Evolutionary conservation across 179 eudicot species (phyloP).

Genomic region (Vitellaria paradoxa): DNA sequence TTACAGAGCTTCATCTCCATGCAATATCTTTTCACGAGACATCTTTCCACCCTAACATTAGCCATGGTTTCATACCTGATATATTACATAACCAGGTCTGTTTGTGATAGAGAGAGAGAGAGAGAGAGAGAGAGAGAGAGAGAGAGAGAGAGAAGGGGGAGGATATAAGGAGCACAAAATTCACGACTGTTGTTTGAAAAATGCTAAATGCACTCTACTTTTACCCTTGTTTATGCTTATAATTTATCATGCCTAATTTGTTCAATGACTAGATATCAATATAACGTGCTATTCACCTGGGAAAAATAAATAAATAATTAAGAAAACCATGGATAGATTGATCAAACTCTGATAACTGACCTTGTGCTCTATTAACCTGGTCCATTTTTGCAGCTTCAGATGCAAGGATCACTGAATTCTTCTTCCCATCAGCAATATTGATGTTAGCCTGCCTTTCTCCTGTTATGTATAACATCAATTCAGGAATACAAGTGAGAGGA

Average conservation of each 20-base stretch:
- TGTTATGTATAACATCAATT: conserved; percentile 24
- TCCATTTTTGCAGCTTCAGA: conserved; percentile 87
- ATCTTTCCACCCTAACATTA: background rate
- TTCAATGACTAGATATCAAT: background rate
- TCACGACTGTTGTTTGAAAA: too few species aligned
- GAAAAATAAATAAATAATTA: background rate
- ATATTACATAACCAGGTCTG: background rate
- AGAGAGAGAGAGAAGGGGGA: too few species aligned
- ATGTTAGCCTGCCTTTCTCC: conserved; percentile 75
- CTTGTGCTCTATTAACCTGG: conserved; percentile 74
- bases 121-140: too few species aligned
- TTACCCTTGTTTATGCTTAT: background rate
- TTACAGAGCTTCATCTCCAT: background rate
- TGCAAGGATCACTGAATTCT: conserved; percentile 58
- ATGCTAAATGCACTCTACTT: too few species aligned
- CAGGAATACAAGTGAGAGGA: background rate
- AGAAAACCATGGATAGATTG: background rate
- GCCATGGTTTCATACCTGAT: background rate
- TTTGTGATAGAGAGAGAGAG: too few species aligned
- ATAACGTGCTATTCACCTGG: background rate
- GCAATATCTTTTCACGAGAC: background rate
- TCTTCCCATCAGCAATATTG: conserved; percentile 50
- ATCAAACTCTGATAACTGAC: conserved; percentile 27
- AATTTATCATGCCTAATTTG: background rate
- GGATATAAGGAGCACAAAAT: background rate